Conservation (phyloP, 2,329 filamentous ascomycete species). For the Nemania sp. region DNA sequence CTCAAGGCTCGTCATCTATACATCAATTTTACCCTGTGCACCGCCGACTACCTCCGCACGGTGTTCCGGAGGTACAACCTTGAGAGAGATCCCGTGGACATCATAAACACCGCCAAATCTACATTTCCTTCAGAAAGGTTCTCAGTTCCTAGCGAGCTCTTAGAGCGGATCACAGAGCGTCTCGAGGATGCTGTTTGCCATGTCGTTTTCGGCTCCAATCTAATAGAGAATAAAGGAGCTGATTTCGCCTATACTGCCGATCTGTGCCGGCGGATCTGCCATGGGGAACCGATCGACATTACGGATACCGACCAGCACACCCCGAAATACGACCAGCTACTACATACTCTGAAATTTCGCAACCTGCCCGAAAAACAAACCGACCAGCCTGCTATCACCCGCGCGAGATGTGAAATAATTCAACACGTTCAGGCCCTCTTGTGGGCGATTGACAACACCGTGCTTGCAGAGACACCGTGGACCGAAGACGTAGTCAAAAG, state of each 20-base stretch:
- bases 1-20: background rate
- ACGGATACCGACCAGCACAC: background rate
- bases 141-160: background rate
- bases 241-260: slow-evolving; percentile 17
- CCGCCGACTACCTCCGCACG: background rate
- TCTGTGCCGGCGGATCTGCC: slow-evolving; percentile 19
- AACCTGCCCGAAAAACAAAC: background rate
- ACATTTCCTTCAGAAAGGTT: background rate
- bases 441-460: slow-evolving; percentile 22
- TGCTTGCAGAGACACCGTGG: slow-evolving; percentile 12
- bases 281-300: slow-evolving; percentile 13
- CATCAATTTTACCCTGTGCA: background rate
- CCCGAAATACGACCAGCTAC: too few species aligned
- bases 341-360: background rate
- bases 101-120: background rate
- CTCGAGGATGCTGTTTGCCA: slow-evolving; percentile 12
- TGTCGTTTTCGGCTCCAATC: slow-evolving; percentile 28
- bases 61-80: background rate
- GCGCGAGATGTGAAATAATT: slow-evolving; percentile 26
- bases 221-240: slow-evolving; percentile 26
- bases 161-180: background rate
- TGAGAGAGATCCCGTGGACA: background rate
- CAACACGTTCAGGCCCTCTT: slow-evolving; percentile 26
- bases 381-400: slow-evolving; percentile 5
- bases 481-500: slow-evolving; percentile 22